Percentiles rank a stretch among this genome's conserved stretches.
Evolutionary conservation across 2,329 filamentous ascomycete genomes (phyloP).

Genomic region (Ilyonectria robusta): DNA sequence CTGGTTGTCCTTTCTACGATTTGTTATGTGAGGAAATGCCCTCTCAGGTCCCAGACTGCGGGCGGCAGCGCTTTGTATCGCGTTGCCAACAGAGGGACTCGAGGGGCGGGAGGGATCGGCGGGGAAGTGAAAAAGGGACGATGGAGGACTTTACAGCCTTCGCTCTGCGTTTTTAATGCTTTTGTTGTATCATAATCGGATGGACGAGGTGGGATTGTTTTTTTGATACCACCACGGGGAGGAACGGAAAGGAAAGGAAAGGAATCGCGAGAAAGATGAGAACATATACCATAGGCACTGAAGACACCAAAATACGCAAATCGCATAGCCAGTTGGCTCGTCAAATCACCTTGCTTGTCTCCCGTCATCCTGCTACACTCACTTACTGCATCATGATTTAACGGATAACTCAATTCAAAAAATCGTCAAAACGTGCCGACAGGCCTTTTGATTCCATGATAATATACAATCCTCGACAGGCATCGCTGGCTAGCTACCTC

Average conservation of each 20-base stretch:
- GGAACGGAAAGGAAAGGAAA: background rate
- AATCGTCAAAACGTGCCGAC: conserved; percentile 3
- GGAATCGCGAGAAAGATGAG: background rate
- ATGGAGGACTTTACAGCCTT: background rate
- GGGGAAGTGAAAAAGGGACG: conserved; percentile 3
- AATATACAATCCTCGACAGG: conserved; percentile 34
- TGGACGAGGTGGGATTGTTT: conserved; percentile 26
- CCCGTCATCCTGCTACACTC: background rate
- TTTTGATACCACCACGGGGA: conserved; percentile 26
- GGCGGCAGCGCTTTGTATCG: background rate
- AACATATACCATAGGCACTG: conserved; percentile 9
- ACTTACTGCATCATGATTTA: background rate
- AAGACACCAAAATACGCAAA: background rate
- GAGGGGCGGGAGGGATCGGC: background rate
- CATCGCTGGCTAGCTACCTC: conserved; percentile 1
- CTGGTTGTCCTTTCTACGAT: background rate
- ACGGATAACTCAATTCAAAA: conserved; percentile 11
- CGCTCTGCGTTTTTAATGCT: conserved; percentile 14
- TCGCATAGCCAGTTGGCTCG: background rate
- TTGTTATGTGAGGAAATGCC: background rate
- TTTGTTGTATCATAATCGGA: conserved; percentile 40
- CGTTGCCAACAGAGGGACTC: background rate
- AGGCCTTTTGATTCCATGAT: conserved; percentile 31
- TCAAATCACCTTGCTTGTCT: background rate
- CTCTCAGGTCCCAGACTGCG: background rate